Conservation (phyloP, 805 yeast species). For the Sungouiozyma intestinalis region DNA sequence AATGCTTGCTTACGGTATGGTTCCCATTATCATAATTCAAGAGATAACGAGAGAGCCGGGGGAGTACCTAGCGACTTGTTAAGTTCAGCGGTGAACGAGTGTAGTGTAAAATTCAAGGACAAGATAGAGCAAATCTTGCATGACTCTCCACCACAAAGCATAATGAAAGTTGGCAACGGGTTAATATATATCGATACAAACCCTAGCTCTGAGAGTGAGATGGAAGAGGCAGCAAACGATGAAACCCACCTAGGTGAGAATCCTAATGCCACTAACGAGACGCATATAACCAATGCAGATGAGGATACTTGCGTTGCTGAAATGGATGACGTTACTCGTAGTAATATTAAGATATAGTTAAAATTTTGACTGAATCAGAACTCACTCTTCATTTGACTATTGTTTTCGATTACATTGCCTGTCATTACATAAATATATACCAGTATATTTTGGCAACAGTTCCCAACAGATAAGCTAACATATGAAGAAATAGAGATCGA, state of each 20-base stretch:
- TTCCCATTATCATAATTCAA: slow-evolving; percentile 11
- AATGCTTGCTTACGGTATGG: slow-evolving; percentile 19
- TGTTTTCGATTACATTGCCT: too few species aligned
- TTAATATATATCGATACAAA: slow-evolving; percentile 19
- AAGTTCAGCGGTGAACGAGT: slow-evolving; percentile 8
- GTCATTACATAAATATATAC: too few species aligned
- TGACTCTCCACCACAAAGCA: slow-evolving; percentile 13
- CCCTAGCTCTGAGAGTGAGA: neutral
- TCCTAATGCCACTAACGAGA: too few species aligned
- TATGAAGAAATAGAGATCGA: too few species aligned
- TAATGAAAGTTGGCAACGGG: slow-evolving; percentile 16
- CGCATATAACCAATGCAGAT: neutral
- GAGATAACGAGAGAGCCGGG: slow-evolving; percentile 9
- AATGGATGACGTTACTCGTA: neutral
- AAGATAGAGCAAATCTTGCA: slow-evolving; percentile 13
- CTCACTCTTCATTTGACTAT: too few species aligned
- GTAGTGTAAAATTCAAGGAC: slow-evolving; percentile 10
- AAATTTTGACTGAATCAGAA: too few species aligned
- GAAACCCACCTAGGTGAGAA: too few species aligned
- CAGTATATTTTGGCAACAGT: too few species aligned
- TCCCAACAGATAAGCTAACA: too few species aligned
- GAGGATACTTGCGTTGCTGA: slow-evolving; percentile 1
- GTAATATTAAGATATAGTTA: too few species aligned
- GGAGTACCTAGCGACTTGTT: slow-evolving; percentile 20
- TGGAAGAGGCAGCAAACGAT: neutral